Conservation (phyloP, 257 asterid genomes). For the Solanum peruvianum region DNA sequence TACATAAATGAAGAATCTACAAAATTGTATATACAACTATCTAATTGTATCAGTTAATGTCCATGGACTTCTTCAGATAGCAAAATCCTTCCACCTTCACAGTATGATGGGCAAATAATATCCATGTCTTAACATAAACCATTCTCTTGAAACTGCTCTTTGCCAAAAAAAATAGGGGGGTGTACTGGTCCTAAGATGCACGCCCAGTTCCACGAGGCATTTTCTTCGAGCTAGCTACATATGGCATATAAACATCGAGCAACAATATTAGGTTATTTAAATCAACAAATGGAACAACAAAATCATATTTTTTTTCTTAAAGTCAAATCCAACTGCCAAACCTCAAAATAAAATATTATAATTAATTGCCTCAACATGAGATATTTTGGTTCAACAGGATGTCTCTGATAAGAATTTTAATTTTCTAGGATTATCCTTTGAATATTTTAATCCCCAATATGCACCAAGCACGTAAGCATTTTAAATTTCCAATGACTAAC, state of each 20-base stretch:
- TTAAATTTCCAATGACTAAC: neutral
- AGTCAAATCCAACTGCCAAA: neutral
- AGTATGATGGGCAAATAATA: neutral
- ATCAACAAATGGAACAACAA: neutral
- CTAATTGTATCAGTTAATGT: neutral
- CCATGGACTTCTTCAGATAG: neutral
- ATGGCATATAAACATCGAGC: neutral
- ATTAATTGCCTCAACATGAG: neutral
- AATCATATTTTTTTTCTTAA: neutral
- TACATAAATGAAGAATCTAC: neutral
- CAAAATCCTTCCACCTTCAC: neutral
- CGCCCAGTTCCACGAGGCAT: conserved; percentile 95
- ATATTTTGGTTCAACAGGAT: neutral
- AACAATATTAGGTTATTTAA: neutral
- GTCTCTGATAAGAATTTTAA: neutral
- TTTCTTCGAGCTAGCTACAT: conserved; percentile 54
- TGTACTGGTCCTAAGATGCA: conserved; percentile 35
- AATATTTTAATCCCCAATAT: neutral
- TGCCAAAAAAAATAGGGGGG: neutral
- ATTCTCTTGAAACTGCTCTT: neutral
- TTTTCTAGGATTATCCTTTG: neutral
- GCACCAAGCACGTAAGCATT: neutral
- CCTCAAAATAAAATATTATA: neutral
- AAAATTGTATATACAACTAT: neutral
- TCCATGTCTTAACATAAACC: neutral